Evolutionary conservation across 176 grass and related monocot genomes (phyloP).

Genomic region (Aegilops tauschii): DNA sequence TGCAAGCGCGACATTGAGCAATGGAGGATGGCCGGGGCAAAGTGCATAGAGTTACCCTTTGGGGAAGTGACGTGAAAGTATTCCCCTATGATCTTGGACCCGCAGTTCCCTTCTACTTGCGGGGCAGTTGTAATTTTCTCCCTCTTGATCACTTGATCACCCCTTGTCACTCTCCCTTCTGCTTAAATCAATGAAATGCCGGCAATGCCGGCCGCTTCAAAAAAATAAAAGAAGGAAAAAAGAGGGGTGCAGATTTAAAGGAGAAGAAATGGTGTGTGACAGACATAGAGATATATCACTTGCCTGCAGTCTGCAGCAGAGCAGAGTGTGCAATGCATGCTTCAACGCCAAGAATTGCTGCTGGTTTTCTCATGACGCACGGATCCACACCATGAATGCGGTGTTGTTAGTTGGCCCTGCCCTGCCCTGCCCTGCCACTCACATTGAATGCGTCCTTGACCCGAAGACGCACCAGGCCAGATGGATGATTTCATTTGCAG

Average conservation of each 20-base stretch:
- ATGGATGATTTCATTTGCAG: background rate
- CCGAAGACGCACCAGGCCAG: background rate
- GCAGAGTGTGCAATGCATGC: background rate
- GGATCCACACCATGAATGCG: constrained; percentile 35
- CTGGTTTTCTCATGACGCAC: constrained; percentile 18
- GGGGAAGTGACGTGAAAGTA: too few relatives aligned
- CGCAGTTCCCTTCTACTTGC: too few relatives aligned
- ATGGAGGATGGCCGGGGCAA: too few relatives aligned
- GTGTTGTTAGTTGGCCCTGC: constrained; percentile 24
- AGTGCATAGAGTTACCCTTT: too few relatives aligned
- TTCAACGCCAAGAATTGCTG: constrained; percentile 24
- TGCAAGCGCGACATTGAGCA: too few relatives aligned
- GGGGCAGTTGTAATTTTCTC: too few relatives aligned
- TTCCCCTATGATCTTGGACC: too few relatives aligned
- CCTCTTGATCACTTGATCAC: too few relatives aligned
- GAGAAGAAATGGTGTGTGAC: background rate
- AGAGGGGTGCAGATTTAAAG: background rate
- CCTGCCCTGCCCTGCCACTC: background rate
- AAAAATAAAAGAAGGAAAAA: background rate
- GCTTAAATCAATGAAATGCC: too few relatives aligned
- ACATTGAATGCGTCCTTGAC: constrained; percentile 27
- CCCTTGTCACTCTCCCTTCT: too few relatives aligned
- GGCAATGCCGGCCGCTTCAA: too few relatives aligned
- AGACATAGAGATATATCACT: background rate
- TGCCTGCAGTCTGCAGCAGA: background rate